Base-by-base conservation (phyloP, 441 rosid species). In the Macaranga tanarius region DNA sequence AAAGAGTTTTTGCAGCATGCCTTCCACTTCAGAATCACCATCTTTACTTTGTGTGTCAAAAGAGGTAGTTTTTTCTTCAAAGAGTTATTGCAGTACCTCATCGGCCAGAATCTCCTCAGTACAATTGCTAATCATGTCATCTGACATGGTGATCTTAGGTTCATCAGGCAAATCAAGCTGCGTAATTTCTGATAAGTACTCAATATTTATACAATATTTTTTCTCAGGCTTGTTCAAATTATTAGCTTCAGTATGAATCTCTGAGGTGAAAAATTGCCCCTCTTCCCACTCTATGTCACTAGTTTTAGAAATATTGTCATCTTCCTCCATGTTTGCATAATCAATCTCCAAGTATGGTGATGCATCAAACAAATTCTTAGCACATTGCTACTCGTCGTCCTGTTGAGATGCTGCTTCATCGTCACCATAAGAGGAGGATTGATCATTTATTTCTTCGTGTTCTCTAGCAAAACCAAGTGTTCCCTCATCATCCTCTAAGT, bases 201-300 rank as follows among this genome's bases (percentile, higher is more conserved):
- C 81, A 51, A 66, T 71, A 34, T 57, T 63, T 54, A 62, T 22
- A 51, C 65, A 48, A 1, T 62, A 65, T 40, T 73, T 72, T 34
- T 75, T 59, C 9, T 83, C 82, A 47, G 54, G 59, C 62, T 77
- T 78, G 55, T 68, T 67, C 22, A 62, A 63, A 70, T 34, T 60
- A 51, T 60, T 50, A 23, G 54, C 65, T 77, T 72, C 84, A 48
- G 40, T 28, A n/a, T 72, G 78, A 47, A 50, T 26, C 65, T 75
- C 81, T 34, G 65, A 63, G 62, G 64, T 51, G 26, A 80, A 76
- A 59, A 54, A 57, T 19, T 28, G 74, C 17, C 74, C 80, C 44
- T 77, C 88, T 40, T 82, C 87, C 91, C 87, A 84, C 63, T 85
- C 91, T 85, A 82, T 84, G 65, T 74, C 86, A 44, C 74, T 71